phyloP scores from a whole-genome alignment of 306 rosid genomes.

The Astragalus glycyphyllos region DNA sequence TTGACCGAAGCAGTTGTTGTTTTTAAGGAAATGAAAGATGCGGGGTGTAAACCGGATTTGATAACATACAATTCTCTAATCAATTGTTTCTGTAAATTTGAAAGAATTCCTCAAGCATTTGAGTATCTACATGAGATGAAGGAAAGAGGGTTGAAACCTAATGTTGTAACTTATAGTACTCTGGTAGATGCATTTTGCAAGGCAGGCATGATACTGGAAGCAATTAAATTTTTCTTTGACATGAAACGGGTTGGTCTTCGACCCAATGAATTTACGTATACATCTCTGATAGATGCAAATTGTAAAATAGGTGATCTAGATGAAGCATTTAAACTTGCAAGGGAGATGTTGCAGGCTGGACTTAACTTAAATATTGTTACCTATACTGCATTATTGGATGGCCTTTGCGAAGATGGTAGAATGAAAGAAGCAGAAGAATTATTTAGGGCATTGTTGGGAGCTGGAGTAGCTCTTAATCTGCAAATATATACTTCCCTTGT shows the following conservation, averaged over 20 bases:
- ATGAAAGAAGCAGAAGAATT: conserved; percentile 82
- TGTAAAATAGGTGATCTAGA: conserved; percentile 74
- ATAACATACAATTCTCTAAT: conserved; percentile 78
- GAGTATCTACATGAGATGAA: conserved; percentile 72
- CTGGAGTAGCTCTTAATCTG: conserved; percentile 68
- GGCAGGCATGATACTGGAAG: conserved; percentile 84
- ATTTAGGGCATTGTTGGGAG: conserved; percentile 61
- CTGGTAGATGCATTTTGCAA: conserved; percentile 92
- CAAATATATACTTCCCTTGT: conserved; percentile 68
- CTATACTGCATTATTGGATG: conserved; percentile 73
- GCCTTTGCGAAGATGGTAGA: conserved; percentile 81
- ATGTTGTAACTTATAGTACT: conserved; percentile 90
- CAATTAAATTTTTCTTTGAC: conserved; percentile 75
- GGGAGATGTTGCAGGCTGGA: conserved; percentile 76
- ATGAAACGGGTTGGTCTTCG: conserved; percentile 80
- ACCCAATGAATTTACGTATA: conserved; percentile 89
- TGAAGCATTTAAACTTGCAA: conserved; percentile 73
- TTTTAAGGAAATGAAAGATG: conserved; percentile 73
- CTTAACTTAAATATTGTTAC: conserved; percentile 66
- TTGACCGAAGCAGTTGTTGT: conserved; percentile 54
- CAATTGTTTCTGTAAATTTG: conserved; percentile 82
- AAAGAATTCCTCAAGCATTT: conserved; percentile 73
- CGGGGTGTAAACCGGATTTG: conserved; percentile 72
- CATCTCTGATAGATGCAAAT: conserved; percentile 86
- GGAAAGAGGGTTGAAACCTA: conserved; percentile 64